A percentile compares a stretch with the other conserved stretches of the same genome.
Evolutionary conservation across 2,329 filamentous ascomycete species (phyloP).

Genomic region (Thelonectria olida): DNA sequence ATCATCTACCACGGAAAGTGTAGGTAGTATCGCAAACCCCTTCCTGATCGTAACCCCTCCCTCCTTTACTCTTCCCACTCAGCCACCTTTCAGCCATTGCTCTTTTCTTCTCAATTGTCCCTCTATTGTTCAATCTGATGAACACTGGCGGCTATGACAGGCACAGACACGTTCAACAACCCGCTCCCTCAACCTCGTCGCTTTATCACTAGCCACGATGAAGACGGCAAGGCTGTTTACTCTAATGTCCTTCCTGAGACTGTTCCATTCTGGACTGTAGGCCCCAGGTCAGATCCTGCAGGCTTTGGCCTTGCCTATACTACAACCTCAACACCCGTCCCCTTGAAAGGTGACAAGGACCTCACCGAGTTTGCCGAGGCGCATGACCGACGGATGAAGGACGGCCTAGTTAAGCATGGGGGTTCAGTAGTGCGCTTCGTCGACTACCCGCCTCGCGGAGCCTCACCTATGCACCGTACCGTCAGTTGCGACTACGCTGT

Average conservation of each 20-base stretch:
- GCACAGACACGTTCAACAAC: background rate
- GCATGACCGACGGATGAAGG: background rate
- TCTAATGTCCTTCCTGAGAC: background rate
- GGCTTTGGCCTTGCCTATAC: background rate
- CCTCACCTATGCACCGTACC: slow-evolving; percentile 19
- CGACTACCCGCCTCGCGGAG: background rate
- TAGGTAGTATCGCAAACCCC: background rate
- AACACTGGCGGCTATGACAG: background rate
- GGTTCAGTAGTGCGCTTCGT: slow-evolving; percentile 2
- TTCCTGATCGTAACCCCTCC: no score
- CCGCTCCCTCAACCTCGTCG: background rate
- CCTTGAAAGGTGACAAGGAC: background rate
- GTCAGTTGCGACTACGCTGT: slow-evolving; percentile 22
- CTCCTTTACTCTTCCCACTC: no score
- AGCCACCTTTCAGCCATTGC: slow-evolving; percentile 12
- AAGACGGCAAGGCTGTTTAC: background rate
- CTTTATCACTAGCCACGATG: background rate
- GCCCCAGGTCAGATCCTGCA: background rate
- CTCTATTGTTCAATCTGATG: background rate
- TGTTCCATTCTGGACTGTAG: background rate
- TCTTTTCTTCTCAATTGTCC: background rate
- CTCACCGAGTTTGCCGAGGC: background rate
- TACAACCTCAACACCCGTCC: background rate
- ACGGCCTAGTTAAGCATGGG: slow-evolving; percentile 1
- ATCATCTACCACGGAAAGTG: background rate